Evolutionary conservation across 768 basidiomycete species (phyloP).

Genomic region (Rhodosporidiobolus odoratus): DNA sequence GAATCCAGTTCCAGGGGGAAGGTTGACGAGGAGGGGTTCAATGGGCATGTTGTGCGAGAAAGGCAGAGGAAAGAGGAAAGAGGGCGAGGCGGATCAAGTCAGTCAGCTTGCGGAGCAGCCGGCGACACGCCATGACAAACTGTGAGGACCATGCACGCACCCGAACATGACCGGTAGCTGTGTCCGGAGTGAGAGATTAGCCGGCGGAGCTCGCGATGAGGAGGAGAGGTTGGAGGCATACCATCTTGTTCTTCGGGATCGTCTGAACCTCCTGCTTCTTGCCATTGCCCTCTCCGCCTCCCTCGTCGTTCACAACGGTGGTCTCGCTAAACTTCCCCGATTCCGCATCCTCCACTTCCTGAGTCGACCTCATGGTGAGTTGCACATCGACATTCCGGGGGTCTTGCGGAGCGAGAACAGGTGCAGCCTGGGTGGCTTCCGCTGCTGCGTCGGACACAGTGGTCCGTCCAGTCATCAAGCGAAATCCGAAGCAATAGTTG

Average conservation of each 20-base stretch:
- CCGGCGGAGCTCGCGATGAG: neutral
- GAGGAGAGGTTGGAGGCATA: neutral
- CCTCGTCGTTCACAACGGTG: neutral
- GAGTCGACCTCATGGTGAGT: neutral
- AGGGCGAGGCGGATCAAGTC: neutral
- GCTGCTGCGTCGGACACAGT: neutral
- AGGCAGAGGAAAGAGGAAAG: neutral
- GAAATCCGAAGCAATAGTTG: neutral
- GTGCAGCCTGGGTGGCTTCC: neutral
- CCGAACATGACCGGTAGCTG: slow-evolving; percentile 16
- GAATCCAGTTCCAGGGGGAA: no score
- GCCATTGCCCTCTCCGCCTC: neutral
- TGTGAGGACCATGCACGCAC: neutral
- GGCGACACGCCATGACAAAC: no score
- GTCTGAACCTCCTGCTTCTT: slow-evolving; percentile 5
- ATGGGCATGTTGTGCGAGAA: no score
- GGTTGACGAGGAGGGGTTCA: no score
- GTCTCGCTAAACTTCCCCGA: neutral
- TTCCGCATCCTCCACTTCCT: neutral
- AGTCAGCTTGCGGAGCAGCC: no score
- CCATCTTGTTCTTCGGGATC: slow-evolving; percentile 32
- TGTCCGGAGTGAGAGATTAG: neutral
- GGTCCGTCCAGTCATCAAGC: neutral
- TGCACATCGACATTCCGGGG: neutral
- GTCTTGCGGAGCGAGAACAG: neutral